Evolutionary conservation across 306 rosid species (phyloP).

Genomic region (Amphicarpaea edgeworthii): DNA sequence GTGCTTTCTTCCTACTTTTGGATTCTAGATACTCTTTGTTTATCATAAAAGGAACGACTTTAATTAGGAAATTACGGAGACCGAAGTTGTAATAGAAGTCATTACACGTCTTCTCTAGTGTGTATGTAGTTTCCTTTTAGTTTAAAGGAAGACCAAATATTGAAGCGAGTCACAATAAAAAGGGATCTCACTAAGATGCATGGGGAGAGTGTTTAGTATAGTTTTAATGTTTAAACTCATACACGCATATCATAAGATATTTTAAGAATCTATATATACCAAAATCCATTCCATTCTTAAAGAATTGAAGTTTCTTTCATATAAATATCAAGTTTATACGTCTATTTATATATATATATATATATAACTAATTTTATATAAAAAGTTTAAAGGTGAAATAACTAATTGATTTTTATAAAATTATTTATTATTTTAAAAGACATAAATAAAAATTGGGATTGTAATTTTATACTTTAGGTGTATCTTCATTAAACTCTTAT

Average conservation of each 20-base stretch:
- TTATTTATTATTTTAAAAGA: too few species aligned
- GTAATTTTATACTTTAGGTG: too few species aligned
- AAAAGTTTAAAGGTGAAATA: too few species aligned
- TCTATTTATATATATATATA: too few species aligned
- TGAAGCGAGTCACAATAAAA: neutral
- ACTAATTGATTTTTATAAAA: too few species aligned
- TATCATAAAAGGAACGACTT: slow-evolving; percentile 8
- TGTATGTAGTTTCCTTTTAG: neutral
- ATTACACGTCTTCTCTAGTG: neutral
- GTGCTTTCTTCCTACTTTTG: slow-evolving; percentile 20
- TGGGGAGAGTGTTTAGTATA: neutral
- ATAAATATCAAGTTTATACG: too few species aligned
- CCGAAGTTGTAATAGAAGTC: neutral
- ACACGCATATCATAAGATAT: neutral
- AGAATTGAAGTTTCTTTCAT: too few species aligned
- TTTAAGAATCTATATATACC: neutral
- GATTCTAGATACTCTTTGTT: slow-evolving; percentile 25
- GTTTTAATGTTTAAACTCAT: neutral
- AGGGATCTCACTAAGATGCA: neutral
- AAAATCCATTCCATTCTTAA: too few species aligned
- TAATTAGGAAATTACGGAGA: slow-evolving; percentile 23
- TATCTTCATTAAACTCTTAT: too few species aligned
- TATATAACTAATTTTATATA: too few species aligned
- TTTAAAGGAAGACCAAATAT: neutral
- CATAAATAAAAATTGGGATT: too few species aligned